Evolutionary conservation across 768 basidiomycete species (phyloP), one percentile per base, ranked within the genome.

Genomic region (Lactarius vividus): DNA sequence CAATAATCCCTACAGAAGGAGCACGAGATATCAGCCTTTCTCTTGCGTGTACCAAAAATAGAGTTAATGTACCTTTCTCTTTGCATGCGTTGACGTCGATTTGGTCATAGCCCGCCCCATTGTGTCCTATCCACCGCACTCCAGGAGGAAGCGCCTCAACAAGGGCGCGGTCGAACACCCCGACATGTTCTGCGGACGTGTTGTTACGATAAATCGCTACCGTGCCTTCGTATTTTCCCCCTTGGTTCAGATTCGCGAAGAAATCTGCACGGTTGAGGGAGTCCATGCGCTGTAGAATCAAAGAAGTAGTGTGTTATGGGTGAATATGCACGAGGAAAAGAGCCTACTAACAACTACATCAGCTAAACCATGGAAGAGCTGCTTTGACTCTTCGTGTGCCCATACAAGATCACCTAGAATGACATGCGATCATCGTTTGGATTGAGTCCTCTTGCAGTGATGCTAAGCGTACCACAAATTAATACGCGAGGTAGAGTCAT

Each of bases 21-120:
- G 5, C 40, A 55, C 28, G 13, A 26, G 40, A 8, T 35, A 68
- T 63, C 4, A 23, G 28, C 23, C 7, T 28, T 15, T 58, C 39
- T 2, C n/a, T 37, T 31, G 15, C 11, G 33, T 57, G 37, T 33
- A 9, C 33, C 9, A 33, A 33, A 33, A 33, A 33, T 33, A 33
- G 9, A 7, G 33, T 33, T 9, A 33, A 33, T 9, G 20, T 70
- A 89, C 92, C 91, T 75, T 82, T 83, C 11, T 81, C 84, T 72
- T 85, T 90, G 75, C 88, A 89, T 4, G 88, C 88, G 8, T 77
- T 75, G 18, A 94, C 85, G 72, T 95, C 89, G 69, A 96, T 88
- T 67, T 88, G 86, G 74, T 97, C 94, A 74, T 97, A 97, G 0
- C 95, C 94, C 0, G 95, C 94, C 13, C 94, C 95, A 64, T 95